Evolutionary conservation across 2,329 filamentous ascomycete genomes (phyloP).

Genomic region (Exserohilum rostratum): DNA sequence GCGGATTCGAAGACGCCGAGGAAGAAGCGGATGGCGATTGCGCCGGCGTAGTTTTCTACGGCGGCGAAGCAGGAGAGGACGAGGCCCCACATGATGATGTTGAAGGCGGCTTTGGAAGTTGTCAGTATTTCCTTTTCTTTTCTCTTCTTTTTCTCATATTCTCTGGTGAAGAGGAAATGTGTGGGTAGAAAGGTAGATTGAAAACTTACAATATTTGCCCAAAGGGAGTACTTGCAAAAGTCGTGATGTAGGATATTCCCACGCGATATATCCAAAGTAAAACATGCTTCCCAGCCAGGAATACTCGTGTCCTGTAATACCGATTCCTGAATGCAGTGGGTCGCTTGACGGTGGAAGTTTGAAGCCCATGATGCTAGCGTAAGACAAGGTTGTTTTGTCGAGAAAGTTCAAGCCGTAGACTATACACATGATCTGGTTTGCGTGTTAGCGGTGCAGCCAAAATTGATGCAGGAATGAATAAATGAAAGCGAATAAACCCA

Average conservation of each 20-base stretch:
- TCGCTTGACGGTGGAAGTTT: constrained; percentile 39
- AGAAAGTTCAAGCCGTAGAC: constrained; percentile 66
- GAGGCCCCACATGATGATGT: constrained; percentile 68
- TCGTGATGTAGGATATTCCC: constrained; percentile 70
- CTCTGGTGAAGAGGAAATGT: neutral
- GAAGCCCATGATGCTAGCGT: constrained; percentile 59
- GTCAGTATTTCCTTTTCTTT: neutral
- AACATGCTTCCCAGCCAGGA: constrained; percentile 59
- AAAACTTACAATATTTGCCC: constrained; percentile 63
- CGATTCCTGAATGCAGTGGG: constrained; percentile 49
- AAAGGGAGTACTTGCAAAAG: constrained; percentile 68
- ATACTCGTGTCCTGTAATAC: constrained; percentile 58
- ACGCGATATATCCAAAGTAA: constrained; percentile 62
- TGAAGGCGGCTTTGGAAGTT: constrained; percentile 55
- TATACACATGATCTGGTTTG: constrained; percentile 58
- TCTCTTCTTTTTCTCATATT: neutral
- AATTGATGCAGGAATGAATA: neutral
- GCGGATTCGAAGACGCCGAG: constrained; percentile 72
- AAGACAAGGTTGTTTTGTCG: constrained; percentile 64
- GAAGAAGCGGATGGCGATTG: constrained; percentile 70
- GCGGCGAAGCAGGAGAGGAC: constrained; percentile 68
- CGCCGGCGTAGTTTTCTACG: constrained; percentile 64
- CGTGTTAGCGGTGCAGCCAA: neutral
- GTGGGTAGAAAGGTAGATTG: neutral
- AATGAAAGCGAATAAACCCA: constrained; percentile 20